A percentile compares a stretch with the other conserved stretches of the same genome.
Conservation (phyloP, 2,329 filamentous ascomycete genomes). For the Neopestalotiopsis sp. region DNA sequence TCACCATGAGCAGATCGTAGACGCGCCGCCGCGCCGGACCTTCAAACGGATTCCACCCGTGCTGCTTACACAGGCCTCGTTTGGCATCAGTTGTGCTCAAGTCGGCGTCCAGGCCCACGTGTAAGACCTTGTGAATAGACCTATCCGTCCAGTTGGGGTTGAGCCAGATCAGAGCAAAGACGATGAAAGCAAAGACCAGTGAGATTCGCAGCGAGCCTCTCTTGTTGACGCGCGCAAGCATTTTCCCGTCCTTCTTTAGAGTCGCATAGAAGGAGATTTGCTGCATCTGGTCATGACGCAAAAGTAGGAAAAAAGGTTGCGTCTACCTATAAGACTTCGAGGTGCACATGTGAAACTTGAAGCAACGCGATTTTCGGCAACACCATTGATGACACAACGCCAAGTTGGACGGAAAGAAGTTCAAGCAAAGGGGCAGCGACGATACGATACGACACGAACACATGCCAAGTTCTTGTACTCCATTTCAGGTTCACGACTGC, state of each 20-base stretch:
- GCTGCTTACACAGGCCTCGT: slow-evolving; percentile 39
- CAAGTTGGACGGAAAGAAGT: background rate
- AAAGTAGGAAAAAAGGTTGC: background rate
- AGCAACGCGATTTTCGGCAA: background rate
- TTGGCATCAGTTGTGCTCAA: slow-evolving; percentile 27
- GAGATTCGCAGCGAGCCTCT: slow-evolving; percentile 23
- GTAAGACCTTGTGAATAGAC: slow-evolving; percentile 32
- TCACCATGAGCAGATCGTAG: slow-evolving; percentile 68
- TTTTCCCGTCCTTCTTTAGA: background rate
- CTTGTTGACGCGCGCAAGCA: slow-evolving; percentile 14
- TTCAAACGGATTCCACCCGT: slow-evolving; percentile 45
- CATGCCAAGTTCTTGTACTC: background rate
- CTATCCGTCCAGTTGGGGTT: slow-evolving; percentile 37
- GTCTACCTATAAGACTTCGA: background rate
- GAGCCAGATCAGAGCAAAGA: slow-evolving; percentile 33
- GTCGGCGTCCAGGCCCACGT: slow-evolving; percentile 30
- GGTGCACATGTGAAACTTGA: background rate
- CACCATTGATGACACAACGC: background rate
- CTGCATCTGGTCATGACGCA: background rate
- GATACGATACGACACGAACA: background rate
- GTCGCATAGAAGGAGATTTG: too few species aligned
- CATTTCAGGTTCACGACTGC: background rate
- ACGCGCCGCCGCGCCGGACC: slow-evolving; percentile 55
- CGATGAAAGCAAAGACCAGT: slow-evolving; percentile 23
- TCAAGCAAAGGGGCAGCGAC: background rate